Conservation (phyloP, 192 early-diverging fungal genomes). For the Dissophora globulifera region DNA sequence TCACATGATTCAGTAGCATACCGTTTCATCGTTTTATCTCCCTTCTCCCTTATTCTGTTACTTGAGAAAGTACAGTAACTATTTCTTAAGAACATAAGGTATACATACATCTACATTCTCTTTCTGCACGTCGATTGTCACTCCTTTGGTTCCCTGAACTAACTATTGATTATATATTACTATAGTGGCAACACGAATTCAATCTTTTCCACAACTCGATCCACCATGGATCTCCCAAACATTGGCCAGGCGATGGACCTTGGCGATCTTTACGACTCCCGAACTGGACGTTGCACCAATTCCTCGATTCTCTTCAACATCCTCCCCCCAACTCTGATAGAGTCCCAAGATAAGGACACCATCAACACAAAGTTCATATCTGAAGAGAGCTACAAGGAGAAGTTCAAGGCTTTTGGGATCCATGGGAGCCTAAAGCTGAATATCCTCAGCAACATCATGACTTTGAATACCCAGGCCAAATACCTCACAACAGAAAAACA, state of each 20-base stretch:
- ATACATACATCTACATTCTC: slow-evolving; percentile 1
- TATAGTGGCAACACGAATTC: neutral
- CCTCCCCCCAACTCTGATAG: slow-evolving; percentile 2
- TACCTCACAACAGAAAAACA: slow-evolving; percentile 5
- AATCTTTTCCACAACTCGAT: slow-evolving; percentile 5
- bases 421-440: slow-evolving; percentile 4
- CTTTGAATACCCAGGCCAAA: slow-evolving; percentile 5
- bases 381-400: slow-evolving; percentile 12
- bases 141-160: slow-evolving; percentile 2
- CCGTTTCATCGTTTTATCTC: neutral
- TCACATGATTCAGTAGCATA: neutral
- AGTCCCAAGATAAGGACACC: slow-evolving; percentile 6
- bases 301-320: neutral
- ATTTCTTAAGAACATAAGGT: neutral
- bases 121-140: neutral
- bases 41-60: neutral
- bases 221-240: slow-evolving; percentile 15
- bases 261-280: slow-evolving; percentile 7
- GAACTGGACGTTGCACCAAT: slow-evolving; percentile 13
- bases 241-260: slow-evolving; percentile 18
- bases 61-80: neutral
- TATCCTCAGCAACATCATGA: slow-evolving; percentile 1
- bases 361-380: slow-evolving; percentile 16
- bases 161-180: neutral
- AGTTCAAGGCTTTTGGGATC: slow-evolving; percentile 14